Conservation (phyloP, 768 basidiomycete species). For the Coprinopsis marcescibilis region DNA sequence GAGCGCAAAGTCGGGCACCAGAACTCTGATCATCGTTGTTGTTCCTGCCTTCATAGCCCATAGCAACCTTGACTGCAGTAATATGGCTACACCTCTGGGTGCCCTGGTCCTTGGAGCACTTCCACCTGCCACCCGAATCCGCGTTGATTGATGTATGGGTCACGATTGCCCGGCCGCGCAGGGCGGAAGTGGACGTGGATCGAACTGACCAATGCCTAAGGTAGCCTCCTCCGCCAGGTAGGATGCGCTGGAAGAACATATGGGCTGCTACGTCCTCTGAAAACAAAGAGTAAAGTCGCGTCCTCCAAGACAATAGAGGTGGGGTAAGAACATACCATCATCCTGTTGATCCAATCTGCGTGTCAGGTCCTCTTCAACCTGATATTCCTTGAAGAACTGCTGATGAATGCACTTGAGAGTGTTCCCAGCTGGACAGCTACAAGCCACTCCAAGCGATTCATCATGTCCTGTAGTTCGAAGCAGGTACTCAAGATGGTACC, state of each 20-base stretch:
- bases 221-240: neutral
- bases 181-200: neutral
- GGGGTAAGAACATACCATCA: too few species aligned
- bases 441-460: neutral
- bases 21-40: neutral
- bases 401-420: neutral
- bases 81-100: neutral
- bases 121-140: neutral
- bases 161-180: slow-evolving; percentile 6
- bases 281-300: too few species aligned
- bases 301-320: too few species aligned
- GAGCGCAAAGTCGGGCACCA: neutral
- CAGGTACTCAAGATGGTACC: slow-evolving; percentile 2
- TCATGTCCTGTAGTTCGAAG: neutral
- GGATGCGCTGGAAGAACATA: neutral
- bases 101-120: neutral
- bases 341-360: too few species aligned
- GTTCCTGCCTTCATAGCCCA: neutral
- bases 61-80: neutral
- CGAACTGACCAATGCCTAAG: neutral
- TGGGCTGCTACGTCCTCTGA: neutral
- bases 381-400: slow-evolving; percentile 1
- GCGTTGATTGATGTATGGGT: neutral
- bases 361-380: neutral
- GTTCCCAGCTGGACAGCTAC: slow-evolving; percentile 2